Evolutionary conservation across 495 filamentous ascomycete species (phyloP).

Genomic region (Hypoxylon cercidicola): DNA sequence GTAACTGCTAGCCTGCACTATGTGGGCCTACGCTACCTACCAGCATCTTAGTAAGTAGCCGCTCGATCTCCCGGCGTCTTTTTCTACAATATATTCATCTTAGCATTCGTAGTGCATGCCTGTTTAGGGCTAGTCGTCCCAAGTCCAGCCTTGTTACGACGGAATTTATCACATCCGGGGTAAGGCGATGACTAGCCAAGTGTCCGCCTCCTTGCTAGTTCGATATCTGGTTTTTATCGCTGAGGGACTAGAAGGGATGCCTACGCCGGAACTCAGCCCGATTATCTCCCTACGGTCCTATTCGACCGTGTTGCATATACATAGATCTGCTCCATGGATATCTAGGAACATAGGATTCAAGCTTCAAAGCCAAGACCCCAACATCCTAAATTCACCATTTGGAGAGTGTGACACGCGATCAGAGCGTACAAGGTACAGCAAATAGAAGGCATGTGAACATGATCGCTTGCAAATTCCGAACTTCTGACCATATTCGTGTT

Average conservation of each 20-base stretch:
- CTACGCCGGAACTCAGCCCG: neutral
- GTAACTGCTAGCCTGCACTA: slow-evolving; percentile 2
- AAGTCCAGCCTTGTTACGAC: neutral
- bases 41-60: too few species aligned
- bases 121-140: neutral
- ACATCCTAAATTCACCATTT: neutral
- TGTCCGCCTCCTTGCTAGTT: slow-evolving; percentile 1
- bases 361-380: neutral
- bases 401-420: slow-evolving; percentile 1
- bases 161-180: neutral
- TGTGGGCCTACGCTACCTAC: slow-evolving; percentile 1
- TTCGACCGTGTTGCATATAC: neutral
- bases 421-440: neutral
- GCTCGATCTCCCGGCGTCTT: slow-evolving; percentile 11
- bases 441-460: neutral
- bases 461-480: neutral
- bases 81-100: neutral
- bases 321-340: slow-evolving; percentile 12
- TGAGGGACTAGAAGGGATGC: neutral
- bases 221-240: neutral
- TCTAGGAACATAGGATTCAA: slow-evolving; percentile 18
- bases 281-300: neutral
- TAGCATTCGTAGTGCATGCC: slow-evolving; percentile 2
- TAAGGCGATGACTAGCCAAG: neutral
- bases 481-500: neutral